These are phyloP conservation scores for Talaromyces pinophilus DNA, from an alignment of 2,329 filamentous ascomycete genomes.

Conservation along the genomic window DNA sequence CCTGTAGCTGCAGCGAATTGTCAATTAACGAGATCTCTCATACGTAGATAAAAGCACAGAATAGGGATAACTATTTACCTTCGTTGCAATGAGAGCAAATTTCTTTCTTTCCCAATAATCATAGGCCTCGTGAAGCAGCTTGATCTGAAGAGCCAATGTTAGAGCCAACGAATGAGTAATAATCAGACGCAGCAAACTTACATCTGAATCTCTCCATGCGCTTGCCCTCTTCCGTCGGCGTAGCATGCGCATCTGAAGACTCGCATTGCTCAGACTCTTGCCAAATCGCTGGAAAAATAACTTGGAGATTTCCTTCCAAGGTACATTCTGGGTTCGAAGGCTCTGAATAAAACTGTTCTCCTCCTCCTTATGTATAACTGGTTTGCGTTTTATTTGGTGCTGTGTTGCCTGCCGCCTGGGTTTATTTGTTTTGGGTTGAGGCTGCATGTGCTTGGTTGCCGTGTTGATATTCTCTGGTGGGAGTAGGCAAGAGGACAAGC, in stretches of 20 bases:
- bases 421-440: not conserved
- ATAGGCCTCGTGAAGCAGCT: not conserved
- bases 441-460: not conserved
- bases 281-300: not conserved
- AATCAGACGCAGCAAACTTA: not conserved
- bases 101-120: not conserved
- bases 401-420: not conserved
- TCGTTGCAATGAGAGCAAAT: not conserved
- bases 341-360: not conserved
- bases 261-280: not conserved
- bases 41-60: not conserved
- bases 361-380: not conserved
- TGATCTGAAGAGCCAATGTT: not conserved
- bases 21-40: not conserved
- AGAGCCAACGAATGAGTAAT: not conserved
- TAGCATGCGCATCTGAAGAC: constrained; percentile 2
- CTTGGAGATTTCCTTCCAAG: not conserved
- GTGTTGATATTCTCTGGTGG: not conserved
- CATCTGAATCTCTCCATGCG: not conserved
- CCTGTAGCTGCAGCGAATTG: not conserved
- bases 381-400: not conserved
- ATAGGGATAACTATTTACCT: not conserved
- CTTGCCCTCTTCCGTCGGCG: not conserved
- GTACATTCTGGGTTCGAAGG: not conserved
- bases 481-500: not conserved